These are phyloP conservation scores for Wickerhamia fluorescens DNA, from an alignment of 805 yeast genomes.

Conservation along the genomic window DNA sequence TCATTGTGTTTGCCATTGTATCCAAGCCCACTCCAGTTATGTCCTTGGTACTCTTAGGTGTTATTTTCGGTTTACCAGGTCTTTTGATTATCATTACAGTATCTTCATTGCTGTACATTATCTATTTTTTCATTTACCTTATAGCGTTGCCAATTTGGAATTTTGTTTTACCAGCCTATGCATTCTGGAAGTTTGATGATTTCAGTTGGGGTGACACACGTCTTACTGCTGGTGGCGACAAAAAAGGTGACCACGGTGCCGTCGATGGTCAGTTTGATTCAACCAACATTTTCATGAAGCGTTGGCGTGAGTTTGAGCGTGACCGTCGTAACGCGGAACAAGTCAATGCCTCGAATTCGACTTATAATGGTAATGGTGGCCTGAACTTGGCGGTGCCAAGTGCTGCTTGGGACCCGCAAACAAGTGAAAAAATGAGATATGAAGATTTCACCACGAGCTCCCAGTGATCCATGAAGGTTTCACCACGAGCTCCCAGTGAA, in stretches of 20 bases:
- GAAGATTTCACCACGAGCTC: too few species aligned
- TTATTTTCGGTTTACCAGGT: conserved; percentile 84
- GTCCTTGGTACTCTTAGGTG: conserved; percentile 67
- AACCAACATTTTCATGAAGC: conserved; percentile 80
- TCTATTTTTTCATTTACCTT: conserved; percentile 76
- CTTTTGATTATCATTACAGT: conserved; percentile 74
- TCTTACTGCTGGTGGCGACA: conserved; percentile 57
- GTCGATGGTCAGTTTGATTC: conserved; percentile 83
- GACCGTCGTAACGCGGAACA: conserved; percentile 40
- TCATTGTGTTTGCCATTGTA: conserved; percentile 62
- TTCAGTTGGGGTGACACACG: conserved; percentile 96
- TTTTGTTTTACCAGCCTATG: conserved; percentile 76
- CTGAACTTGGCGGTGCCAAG: conserved; percentile 25
- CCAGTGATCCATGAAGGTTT: too few species aligned
- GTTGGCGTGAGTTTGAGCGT: conserved; percentile 91
- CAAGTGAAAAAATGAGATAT: too few species aligned
- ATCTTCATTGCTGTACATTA: conserved; percentile 59
- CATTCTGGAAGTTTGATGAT: conserved; percentile 94
- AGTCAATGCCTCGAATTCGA: conserved; percentile 5
- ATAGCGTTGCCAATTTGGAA: conserved; percentile 91
- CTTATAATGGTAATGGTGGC: conserved; percentile 2
- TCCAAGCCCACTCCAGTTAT: conserved; percentile 70
- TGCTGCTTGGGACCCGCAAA: conserved; percentile 44
- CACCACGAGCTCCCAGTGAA: too few species aligned
- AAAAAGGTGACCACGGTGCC: conserved; percentile 59